Evolutionary conservation across 139 green algal species (phyloP), one percentile per base, ranked within the genome.

Genomic region (Asterochloris sp.): DNA sequence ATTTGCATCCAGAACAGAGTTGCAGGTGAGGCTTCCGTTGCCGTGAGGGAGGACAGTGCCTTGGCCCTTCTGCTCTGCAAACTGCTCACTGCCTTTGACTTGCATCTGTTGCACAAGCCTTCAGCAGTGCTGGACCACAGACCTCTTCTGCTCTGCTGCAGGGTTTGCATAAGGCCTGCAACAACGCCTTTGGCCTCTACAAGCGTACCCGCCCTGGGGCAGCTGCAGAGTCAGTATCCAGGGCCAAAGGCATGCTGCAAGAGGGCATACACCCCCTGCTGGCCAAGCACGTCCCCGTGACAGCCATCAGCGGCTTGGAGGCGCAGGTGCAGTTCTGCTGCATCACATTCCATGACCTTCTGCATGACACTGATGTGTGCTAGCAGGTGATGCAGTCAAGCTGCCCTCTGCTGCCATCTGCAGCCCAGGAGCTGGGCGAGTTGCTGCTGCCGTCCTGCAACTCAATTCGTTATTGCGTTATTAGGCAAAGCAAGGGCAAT

Each of bases 111-210:
- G 38, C 38, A 54, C 38, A 54, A 54, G 6, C 2, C 38, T 54
- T 54, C 38, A 54, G 38, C 38, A 54, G 38, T 54, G 38, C 38
- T 54, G 38, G 38, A 6, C 38, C 38, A 10, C 38, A 54, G 61
- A n/a, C 15, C 17, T 79, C 1, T 28, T 73, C 27, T 74, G 47
- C 69, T 28, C 26, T 64, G 38, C 82, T 96, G 76, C 62, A 81
- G 24, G 75, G 78, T 13, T 83, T 91, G 76, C 23, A 83, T 19
- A 83, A 78, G 12, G 83, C 87, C 13, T 75, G 92, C 27, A 83
- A 62, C 14, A 98, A 98, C 78, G 97, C 94, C 0, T 97, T 93
- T 80, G 79, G 79, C 29, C 89, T 98, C 69, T 99, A 99, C 90
- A 79, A 90, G 47, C 94, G 92, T 69, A 99, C 96, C 4, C 89